Evolutionary conservation across 2,329 filamentous ascomycete species (phyloP).

Genomic region (Phaeoacremonium minimum): DNA sequence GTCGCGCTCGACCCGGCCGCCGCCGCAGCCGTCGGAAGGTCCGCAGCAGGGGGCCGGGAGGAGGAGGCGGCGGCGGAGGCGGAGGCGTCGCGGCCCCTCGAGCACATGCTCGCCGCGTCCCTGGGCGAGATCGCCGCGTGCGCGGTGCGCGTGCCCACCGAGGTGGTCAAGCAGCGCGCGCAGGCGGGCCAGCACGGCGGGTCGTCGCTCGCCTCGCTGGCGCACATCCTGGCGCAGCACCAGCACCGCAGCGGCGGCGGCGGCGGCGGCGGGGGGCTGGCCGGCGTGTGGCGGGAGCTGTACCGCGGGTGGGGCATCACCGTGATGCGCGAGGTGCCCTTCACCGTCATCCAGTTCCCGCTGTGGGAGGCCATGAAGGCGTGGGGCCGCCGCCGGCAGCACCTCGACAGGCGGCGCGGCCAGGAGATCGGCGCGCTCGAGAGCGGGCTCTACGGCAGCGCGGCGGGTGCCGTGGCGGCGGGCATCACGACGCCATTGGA

Average conservation of each 20-base stretch:
- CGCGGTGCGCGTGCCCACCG: slow-evolving; percentile 86
- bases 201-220: slow-evolving; percentile 62
- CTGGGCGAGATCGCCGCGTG: slow-evolving; percentile 90
- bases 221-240: slow-evolving; percentile 60
- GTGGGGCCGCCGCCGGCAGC: slow-evolving; percentile 48
- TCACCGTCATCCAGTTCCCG: slow-evolving; percentile 95
- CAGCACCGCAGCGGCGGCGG: no score
- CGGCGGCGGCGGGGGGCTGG: slow-evolving; percentile 35
- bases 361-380: slow-evolving; percentile 92
- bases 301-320: slow-evolving; percentile 93
- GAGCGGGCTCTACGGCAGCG: slow-evolving; percentile 78
- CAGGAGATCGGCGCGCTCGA: slow-evolving; percentile 64
- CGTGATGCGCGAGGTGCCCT: slow-evolving; percentile 91
- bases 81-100: slow-evolving; percentile 22
- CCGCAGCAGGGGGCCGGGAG: slow-evolving; percentile 15
- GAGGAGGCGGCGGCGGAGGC: slow-evolving; percentile 12
- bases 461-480: slow-evolving; percentile 81
- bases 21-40: not conserved
- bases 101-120: slow-evolving; percentile 82
- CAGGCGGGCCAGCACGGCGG: slow-evolving; percentile 81
- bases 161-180: slow-evolving; percentile 94
- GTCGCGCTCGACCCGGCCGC: slow-evolving; percentile 18
- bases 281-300: slow-evolving; percentile 71
- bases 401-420: slow-evolving; percentile 13
- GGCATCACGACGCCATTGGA: slow-evolving; percentile 89